Conservation (phyloP, 225 moss, liverwort and hornwort species). For the Marchantia polymorpha region DNA sequence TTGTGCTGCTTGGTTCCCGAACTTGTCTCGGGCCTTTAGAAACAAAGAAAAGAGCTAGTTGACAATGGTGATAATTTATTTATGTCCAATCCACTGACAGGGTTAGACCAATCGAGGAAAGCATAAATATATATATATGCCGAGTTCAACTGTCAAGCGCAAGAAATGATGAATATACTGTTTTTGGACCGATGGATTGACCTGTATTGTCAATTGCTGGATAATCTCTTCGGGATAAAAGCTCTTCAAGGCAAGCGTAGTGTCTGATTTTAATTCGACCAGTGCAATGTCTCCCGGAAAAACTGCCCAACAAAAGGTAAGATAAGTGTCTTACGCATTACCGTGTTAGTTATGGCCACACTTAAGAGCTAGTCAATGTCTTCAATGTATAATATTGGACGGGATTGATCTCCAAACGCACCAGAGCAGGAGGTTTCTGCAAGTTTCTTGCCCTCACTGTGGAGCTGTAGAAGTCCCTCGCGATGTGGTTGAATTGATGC, state of each 20-base stretch:
- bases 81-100: too few species aligned
- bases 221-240: constrained; percentile 35
- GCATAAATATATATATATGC: too few species aligned
- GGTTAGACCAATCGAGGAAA: too few species aligned
- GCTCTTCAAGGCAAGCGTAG: constrained; percentile 6
- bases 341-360: not conserved
- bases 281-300: constrained; percentile 35
- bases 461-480: not conserved
- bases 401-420: not conserved
- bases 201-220: constrained; percentile 34
- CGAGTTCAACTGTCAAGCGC: too few species aligned
- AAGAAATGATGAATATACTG: too few species aligned
- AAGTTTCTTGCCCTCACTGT: not conserved
- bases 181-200: not conserved
- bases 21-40: constrained; percentile 1
- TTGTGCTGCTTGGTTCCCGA: not conserved
- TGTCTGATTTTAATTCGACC: constrained; percentile 25
- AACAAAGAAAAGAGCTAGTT: not conserved
- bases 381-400: too few species aligned
- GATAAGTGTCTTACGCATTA: not conserved
- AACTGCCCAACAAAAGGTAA: constrained; percentile 18
- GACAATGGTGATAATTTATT: too few species aligned
- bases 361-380: too few species aligned
- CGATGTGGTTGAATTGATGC: not conserved
- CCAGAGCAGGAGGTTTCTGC: constrained; percentile 3